Evolutionary conservation across 768 basidiomycete genomes (phyloP).

Genomic region (Lentinus tigrinus): DNA sequence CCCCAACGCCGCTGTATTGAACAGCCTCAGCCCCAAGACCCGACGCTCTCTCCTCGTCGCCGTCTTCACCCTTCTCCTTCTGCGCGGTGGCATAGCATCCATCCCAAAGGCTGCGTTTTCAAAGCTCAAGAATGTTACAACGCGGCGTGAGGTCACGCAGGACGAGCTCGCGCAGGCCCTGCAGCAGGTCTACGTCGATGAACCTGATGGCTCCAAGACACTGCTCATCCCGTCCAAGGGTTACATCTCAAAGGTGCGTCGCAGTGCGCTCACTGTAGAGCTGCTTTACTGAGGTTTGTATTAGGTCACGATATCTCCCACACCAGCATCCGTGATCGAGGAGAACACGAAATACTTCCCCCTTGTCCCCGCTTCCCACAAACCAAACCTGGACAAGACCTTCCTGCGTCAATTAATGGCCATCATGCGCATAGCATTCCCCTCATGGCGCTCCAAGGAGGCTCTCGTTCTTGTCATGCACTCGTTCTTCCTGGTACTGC

Average conservation of each 20-base stretch:
- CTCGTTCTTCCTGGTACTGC: constrained; percentile 79
- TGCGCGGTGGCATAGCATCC: constrained; percentile 45
- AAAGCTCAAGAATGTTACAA: constrained; percentile 27
- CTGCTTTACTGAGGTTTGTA: too few species aligned
- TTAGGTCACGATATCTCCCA: constrained; percentile 34
- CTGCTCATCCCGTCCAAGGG: constrained; percentile 69
- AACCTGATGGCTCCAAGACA: constrained; percentile 56
- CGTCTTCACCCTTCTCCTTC: constrained; percentile 46
- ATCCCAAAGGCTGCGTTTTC: constrained; percentile 33
- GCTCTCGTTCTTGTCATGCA: constrained; percentile 71
- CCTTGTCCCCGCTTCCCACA: constrained; percentile 44
- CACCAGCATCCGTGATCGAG: constrained; percentile 45
- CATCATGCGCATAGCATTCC: constrained; percentile 73
- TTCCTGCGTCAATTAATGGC: constrained; percentile 75
- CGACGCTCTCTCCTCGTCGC: constrained; percentile 39
- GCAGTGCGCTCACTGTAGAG: not conserved
- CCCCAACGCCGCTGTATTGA: constrained; percentile 5
- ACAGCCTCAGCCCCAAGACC: constrained; percentile 6
- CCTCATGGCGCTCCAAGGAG: constrained; percentile 64
- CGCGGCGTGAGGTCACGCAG: constrained; percentile 12
- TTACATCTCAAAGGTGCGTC: constrained; percentile 57
- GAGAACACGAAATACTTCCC: constrained; percentile 63
- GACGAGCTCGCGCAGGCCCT: constrained; percentile 48
- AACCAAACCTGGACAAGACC: constrained; percentile 65
- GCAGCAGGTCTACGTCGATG: constrained; percentile 62